Percentiles rank a stretch among this genome's conserved stretches.
Evolutionary conservation across 306 rosid species (phyloP).

Genomic region (Betula pendula): DNA sequence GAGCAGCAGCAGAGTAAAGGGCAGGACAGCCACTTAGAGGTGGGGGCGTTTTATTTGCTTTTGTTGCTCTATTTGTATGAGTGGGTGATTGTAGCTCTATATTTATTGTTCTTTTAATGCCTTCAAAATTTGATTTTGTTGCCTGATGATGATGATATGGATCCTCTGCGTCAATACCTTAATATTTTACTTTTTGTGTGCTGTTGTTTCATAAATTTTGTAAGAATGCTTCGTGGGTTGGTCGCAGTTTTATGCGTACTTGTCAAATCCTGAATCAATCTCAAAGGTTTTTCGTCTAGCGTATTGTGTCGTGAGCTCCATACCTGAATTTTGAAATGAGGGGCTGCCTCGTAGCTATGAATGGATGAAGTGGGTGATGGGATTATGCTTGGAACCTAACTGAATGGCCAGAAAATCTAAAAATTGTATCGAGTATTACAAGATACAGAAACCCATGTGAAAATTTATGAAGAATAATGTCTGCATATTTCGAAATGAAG

Average conservation of each 20-base stretch:
- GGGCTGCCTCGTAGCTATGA: neutral
- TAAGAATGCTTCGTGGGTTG: neutral
- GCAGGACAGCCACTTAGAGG: conserved; percentile 53
- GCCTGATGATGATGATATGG: neutral
- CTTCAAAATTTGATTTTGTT: neutral
- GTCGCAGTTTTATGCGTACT: neutral
- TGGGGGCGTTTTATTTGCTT: conserved; percentile 10
- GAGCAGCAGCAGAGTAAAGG: conserved; percentile 41
- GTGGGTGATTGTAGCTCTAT: neutral
- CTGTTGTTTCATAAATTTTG: no score
- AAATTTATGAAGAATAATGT: neutral
- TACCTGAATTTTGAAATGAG: neutral
- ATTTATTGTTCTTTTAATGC: neutral
- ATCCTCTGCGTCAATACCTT: neutral
- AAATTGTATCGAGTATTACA: neutral
- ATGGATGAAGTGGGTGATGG: neutral
- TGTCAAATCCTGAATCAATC: no score
- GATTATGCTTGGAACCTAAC: neutral
- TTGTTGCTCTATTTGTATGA: neutral
- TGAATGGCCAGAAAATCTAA: neutral
- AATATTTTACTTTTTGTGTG: neutral
- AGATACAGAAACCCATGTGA: neutral
- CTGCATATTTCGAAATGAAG: neutral
- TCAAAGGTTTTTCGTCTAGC: no score
- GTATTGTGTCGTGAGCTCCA: neutral